Evolutionary conservation across 352 stramenopile genomes (phyloP).

Genomic region (Phytophthora pinifolia): DNA sequence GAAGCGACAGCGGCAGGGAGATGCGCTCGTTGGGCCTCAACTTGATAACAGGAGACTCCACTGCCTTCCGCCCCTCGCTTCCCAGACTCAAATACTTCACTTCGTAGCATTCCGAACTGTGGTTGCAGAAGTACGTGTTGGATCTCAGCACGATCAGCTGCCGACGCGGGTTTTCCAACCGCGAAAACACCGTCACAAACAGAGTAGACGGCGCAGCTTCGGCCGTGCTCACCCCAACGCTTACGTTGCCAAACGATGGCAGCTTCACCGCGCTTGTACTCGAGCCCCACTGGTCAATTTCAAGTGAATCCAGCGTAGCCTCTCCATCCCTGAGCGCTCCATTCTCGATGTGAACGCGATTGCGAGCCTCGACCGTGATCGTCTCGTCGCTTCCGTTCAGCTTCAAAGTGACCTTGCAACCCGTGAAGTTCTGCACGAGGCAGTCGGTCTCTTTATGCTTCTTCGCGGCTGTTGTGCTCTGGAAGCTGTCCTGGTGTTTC

Average conservation of each 20-base stretch:
- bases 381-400: constrained; percentile 48
- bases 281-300: constrained; percentile 63
- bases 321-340: constrained; percentile 40
- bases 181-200: constrained; percentile 68
- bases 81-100: constrained; percentile 73
- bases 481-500: constrained; percentile 67
- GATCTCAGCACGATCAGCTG: constrained; percentile 77
- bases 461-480: constrained; percentile 36
- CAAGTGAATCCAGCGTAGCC: constrained; percentile 43
- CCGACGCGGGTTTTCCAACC: constrained; percentile 63
- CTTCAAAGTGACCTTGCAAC: constrained; percentile 53
- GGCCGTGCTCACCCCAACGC: constrained; percentile 50
- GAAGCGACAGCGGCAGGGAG: constrained; percentile 56
- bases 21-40: constrained; percentile 66
- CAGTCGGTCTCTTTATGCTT: constrained; percentile 49
- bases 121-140: constrained; percentile 82
- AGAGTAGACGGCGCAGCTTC: constrained; percentile 41
- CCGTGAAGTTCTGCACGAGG: constrained; percentile 73
- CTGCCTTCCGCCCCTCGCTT: constrained; percentile 39
- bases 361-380: constrained; percentile 47
- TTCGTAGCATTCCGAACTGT: constrained; percentile 71
- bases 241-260: constrained; percentile 63
- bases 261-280: constrained; percentile 42
- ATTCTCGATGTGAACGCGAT: constrained; percentile 48
- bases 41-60: constrained; percentile 63